Evolutionary conservation across 495 filamentous ascomycete genomes (phyloP).

Genomic region (Haplographium delicatum): DNA sequence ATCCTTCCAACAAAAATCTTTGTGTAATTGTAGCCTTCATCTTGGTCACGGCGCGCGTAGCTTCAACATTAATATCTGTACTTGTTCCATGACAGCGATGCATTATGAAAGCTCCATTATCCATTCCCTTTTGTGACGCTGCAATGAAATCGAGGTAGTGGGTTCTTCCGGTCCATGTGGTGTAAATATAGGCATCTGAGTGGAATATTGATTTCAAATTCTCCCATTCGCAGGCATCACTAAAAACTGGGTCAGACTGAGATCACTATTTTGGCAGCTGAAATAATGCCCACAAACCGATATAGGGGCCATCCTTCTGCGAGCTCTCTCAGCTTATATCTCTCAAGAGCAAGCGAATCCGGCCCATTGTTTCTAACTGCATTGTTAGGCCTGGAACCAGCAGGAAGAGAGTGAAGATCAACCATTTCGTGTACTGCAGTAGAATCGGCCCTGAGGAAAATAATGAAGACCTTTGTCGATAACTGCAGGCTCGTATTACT

Average conservation of each 20-base stretch:
- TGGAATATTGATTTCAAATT: slow-evolving; percentile 59
- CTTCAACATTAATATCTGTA: slow-evolving; percentile 44
- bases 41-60: slow-evolving; percentile 55
- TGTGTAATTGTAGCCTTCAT: slow-evolving; percentile 69
- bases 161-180: slow-evolving; percentile 55
- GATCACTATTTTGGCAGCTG: too few species aligned
- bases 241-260: background rate
- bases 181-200: slow-evolving; percentile 54
- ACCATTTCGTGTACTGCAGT: too few species aligned
- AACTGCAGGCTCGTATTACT: too few species aligned
- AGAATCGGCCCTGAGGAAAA: too few species aligned
- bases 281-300: too few species aligned
- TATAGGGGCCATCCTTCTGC: slow-evolving; percentile 65
- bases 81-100: slow-evolving; percentile 57
- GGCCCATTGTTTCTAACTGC: slow-evolving; percentile 49
- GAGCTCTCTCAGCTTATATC: slow-evolving; percentile 52
- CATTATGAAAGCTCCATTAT: slow-evolving; percentile 60
- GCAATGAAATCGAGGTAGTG: slow-evolving; percentile 52
- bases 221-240: slow-evolving; percentile 59
- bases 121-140: slow-evolving; percentile 54
- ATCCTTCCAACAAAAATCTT: slow-evolving; percentile 43
- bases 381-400: background rate
- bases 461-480: too few species aligned
- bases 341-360: slow-evolving; percentile 41
- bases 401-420: slow-evolving; percentile 3